phyloP scores from a whole-genome alignment of 768 basidiomycete genomes.

The Butyriboletus loyo region DNA sequence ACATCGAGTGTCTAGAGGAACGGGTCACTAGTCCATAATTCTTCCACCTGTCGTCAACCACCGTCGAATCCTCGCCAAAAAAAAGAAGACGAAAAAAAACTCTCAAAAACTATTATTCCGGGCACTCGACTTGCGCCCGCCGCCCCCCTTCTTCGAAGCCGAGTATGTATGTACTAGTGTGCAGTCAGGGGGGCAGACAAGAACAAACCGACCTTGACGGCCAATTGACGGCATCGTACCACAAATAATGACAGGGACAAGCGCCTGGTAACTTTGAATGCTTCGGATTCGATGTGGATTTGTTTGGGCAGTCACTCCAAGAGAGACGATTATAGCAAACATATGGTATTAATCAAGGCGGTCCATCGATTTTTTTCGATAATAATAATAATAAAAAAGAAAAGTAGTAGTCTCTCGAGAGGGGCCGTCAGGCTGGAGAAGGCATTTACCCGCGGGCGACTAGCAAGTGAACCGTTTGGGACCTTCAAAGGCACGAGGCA shows the following conservation, averaged over 20 bases:
- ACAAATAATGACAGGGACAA: not conserved
- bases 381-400: too few relatives aligned
- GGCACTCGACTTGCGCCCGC: not conserved
- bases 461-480: not conserved
- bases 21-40: too few relatives aligned
- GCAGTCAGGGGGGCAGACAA: not conserved
- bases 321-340: slow-evolving; percentile 4
- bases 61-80: not conserved
- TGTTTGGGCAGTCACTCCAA: slow-evolving; percentile 6
- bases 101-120: slow-evolving; percentile 3
- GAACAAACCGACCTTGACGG: slow-evolving; percentile 5
- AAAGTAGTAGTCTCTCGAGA: too few relatives aligned
- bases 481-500: not conserved
- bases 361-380: too few relatives aligned
- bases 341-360: too few relatives aligned
- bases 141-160: not conserved
- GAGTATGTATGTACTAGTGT: too few relatives aligned
- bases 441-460: not conserved
- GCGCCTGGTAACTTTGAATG: slow-evolving; percentile 10
- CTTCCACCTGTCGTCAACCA: slow-evolving; percentile 10
- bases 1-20: too few relatives aligned
- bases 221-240: slow-evolving; percentile 16
- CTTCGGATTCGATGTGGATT: not conserved
- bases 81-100: not conserved
- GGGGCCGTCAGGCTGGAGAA: too few relatives aligned